Base-by-base conservation (phyloP, 352 stramenopile species). In the Phytophthora nicotianae region DNA sequence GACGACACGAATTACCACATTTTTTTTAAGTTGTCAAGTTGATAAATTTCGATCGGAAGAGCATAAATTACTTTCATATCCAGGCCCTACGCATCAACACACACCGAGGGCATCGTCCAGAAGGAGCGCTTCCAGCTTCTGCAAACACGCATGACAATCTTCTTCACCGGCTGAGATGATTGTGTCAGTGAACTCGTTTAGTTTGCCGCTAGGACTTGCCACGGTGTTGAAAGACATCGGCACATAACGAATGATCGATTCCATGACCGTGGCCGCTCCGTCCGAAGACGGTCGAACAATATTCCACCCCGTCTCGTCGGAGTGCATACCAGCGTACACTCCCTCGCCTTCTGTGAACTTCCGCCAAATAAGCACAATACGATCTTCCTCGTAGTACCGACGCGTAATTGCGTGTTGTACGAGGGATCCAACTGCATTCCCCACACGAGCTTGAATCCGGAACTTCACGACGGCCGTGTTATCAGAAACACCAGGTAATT, bases 221-320 rank as follows among this genome's bases (percentile, higher is more conserved):
- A 53, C 59, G 0, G 49, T 41, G 29, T 43, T 65, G 16, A 73
- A 73, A 27, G 54, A 61, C 47, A 73, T 66, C 3, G 65, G 65
- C 4, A 70, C 60, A 23, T 59, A 73, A 10, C 59, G 65, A 56
- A 56, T 58, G 14, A 65, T 35, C 1, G 65, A 69, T 35, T 73
- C 49, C 47, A 73, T 55, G 11, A 50, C 0, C 8, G 65, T 73
- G 0, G 53, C 53, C 0, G 37, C 24, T 2, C 57, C 63, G 9
- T 48, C 47, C 14, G 24, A 21, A 10, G 26, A 52, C 1, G 58
- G 58, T 3, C 55, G 58, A 16, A 76, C 21, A 16, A 74, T 52
- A 19, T 70, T 75, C 80, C 80, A 89, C 7, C 77, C 77, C 0
- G 77, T 89, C 27, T 89, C 75, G 26, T 89, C 77, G 27, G 75